phyloP scores from a whole-genome alignment of 805 yeast species.

The Suhomyces sp. region DNA sequence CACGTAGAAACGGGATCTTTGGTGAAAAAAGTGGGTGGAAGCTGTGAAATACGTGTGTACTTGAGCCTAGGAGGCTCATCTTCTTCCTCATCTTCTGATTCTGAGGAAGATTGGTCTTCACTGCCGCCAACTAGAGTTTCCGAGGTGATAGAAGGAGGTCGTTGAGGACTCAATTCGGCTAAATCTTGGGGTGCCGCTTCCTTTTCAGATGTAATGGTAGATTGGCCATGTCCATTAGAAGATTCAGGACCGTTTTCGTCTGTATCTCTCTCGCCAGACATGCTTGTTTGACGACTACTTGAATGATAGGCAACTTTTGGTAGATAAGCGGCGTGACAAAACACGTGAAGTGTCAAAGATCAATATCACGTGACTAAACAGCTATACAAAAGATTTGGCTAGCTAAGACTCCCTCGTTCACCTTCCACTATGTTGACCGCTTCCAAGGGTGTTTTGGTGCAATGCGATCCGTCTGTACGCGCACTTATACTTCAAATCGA shows the following conservation, averaged over 20 bases:
- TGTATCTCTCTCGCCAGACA: not conserved
- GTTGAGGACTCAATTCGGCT: not conserved
- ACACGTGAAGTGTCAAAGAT: no score
- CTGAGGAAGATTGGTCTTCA: constrained; percentile 6
- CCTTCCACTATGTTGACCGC: constrained; percentile 37
- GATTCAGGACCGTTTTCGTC: not conserved
- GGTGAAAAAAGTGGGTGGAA: constrained; percentile 69
- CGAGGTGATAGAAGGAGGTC: not conserved
- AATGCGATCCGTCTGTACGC: constrained; percentile 86
- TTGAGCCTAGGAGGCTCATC: constrained; percentile 70
- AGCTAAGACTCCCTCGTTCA: no score
- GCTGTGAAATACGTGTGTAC: constrained; percentile 60
- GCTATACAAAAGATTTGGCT: not conserved
- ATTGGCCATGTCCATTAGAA: not conserved
- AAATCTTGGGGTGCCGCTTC: not conserved
- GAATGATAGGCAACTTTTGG: not conserved
- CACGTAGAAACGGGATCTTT: constrained; percentile 79
- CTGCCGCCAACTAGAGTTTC: constrained; percentile 2
- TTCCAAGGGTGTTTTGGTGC: constrained; percentile 41
- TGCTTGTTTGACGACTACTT: not conserved
- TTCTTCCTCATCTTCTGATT: constrained; percentile 26
- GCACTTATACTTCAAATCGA: constrained; percentile 86
- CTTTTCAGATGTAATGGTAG: not conserved
- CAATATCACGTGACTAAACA: not conserved
- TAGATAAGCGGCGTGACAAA: not conserved